phyloP scores from a whole-genome alignment of 2,329 filamentous ascomycete species.

The Microcyclospora pomicola region DNA sequence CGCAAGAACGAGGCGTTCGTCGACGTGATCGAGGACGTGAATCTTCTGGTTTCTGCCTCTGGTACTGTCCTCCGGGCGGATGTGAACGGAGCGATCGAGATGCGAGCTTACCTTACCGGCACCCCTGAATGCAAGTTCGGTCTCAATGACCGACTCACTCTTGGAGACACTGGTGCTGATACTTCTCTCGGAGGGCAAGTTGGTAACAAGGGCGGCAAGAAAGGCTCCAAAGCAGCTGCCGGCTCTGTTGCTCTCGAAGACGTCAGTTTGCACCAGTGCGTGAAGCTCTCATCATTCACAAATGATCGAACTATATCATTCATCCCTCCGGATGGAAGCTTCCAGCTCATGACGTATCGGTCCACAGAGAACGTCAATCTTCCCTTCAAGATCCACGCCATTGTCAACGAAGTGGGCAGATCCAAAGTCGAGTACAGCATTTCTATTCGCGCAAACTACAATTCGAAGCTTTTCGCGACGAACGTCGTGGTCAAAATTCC shows the following conservation, averaged over 20 bases:
- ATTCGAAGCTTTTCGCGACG: slow-evolving; percentile 88
- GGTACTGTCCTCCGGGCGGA: slow-evolving; percentile 90
- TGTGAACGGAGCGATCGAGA: slow-evolving; percentile 93
- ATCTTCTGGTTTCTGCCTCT: slow-evolving; percentile 96
- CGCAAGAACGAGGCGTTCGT: slow-evolving; percentile 99
- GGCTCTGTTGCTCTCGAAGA: slow-evolving; percentile 93
- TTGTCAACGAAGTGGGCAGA: slow-evolving; percentile 93
- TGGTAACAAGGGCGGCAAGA: slow-evolving; percentile 66
- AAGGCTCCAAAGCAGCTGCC: slow-evolving; percentile 87
- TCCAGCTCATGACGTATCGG: slow-evolving; percentile 96
- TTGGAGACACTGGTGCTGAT: slow-evolving; percentile 50
- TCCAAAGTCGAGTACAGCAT: slow-evolving; percentile 99
- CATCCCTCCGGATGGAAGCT: slow-evolving; percentile 95
- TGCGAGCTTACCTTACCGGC: slow-evolving; percentile 92
- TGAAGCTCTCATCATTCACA: slow-evolving; percentile 87
- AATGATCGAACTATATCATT: slow-evolving; percentile 98
- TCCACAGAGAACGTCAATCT: slow-evolving; percentile 97
- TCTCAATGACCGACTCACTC: slow-evolving; percentile 81
- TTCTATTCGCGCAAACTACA: slow-evolving; percentile 92
- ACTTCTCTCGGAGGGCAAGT: slow-evolving; percentile 48
- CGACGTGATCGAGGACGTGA: slow-evolving; percentile 98
- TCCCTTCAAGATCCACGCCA: slow-evolving; percentile 96
- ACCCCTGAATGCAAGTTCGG: slow-evolving; percentile 99
- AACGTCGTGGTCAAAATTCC: slow-evolving; percentile 92
- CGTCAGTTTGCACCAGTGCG: slow-evolving; percentile 97